Base-by-base conservation (phyloP, 345 rosid species). In the Lepidium africanum region DNA sequence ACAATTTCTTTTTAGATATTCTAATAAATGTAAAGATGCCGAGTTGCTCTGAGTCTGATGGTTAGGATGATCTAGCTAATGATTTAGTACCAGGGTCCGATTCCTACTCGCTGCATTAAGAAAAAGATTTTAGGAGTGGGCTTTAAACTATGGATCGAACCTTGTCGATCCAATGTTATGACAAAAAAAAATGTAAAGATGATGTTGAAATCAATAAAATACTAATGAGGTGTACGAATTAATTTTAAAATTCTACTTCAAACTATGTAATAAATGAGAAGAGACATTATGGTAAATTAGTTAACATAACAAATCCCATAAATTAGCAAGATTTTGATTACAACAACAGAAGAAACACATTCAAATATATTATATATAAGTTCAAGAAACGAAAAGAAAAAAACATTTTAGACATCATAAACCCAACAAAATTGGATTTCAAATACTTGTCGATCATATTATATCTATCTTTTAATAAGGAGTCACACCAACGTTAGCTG, bases 401-500 rank as follows among this genome's bases (percentile, higher is more conserved):
- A 50, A 63, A 74, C 46, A 53, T 13, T 53, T 52, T 36, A 11
- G 38, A 53, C 45, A 74, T 9, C 27, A 36, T 51, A 42, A 65
- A 65, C 52, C 62, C 38, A 40, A 59, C 4, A 43, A 39, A 35
- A 12, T 12, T 23, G 73, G 62, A 51, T 46, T 51, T 14, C 37
- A 67, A 13, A 30, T 30, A 5, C 1, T 38, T 52, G 47, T 74
- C 57, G 69, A 45, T 5, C 1, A 1, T 21, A 30, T 51, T 13
- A 45, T 27, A 16, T 52, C 42, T 16, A 43, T 59, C 67, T 74
- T 76, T 32, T 69, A 88, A 69, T 81, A 84, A 50, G 96, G 98
- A 30, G 82, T 43, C 77, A 91, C 82, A 59, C 96, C 96, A 58
- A 87, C 76, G 55, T 88, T 88, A 21, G 97, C 74, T 11, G 96